phyloP scores from a whole-genome alignment of 805 yeast genomes.

The Cyberlindnera xishuangbannaensis region DNA sequence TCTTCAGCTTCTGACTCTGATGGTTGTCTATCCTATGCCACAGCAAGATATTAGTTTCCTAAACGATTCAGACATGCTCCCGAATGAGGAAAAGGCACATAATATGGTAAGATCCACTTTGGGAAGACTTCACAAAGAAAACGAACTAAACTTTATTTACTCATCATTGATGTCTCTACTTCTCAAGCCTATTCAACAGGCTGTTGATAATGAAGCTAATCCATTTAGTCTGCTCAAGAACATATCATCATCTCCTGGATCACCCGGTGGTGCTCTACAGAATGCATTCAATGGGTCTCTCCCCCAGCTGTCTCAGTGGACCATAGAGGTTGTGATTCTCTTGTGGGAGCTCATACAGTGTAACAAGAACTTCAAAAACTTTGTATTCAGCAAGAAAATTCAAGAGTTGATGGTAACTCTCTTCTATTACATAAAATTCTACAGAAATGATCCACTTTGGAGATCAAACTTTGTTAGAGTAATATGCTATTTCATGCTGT shows the following conservation, averaged over 20 bases:
- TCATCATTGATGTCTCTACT: conserved; percentile 43
- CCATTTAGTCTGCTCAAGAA: conserved; percentile 27
- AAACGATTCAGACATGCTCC: conserved; percentile 26
- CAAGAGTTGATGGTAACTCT: conserved; percentile 49
- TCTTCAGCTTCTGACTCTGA: conserved; percentile 53
- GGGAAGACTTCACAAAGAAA: conserved; percentile 47
- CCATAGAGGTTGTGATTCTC: conserved; percentile 53
- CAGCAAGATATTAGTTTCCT: conserved; percentile 34
- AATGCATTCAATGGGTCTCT: conserved; percentile 23
- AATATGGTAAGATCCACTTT: conserved; percentile 47
- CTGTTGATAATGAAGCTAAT: conserved; percentile 33
- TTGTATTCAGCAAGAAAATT: conserved; percentile 41
- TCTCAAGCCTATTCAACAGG: conserved; percentile 37
- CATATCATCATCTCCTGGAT: conserved; percentile 10
- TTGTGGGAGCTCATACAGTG: conserved; percentile 76
- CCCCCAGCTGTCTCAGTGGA: conserved; percentile 41
- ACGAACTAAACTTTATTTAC: conserved; percentile 47
- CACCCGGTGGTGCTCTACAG: too few relatives aligned
- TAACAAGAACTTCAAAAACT: conserved; percentile 48
- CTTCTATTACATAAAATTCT: conserved; percentile 51
- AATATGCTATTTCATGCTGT: conserved; percentile 46
- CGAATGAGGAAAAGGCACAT: conserved; percentile 28
- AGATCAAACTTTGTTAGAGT: conserved; percentile 40
- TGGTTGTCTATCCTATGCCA: conserved; percentile 63
- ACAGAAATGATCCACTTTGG: conserved; percentile 33